A percentile compares a stretch with the other conserved stretches of the same genome.
These are phyloP conservation scores for Floccularia luteovirens DNA, from an alignment of 768 basidiomycete species.

Conservation along the genomic window DNA sequence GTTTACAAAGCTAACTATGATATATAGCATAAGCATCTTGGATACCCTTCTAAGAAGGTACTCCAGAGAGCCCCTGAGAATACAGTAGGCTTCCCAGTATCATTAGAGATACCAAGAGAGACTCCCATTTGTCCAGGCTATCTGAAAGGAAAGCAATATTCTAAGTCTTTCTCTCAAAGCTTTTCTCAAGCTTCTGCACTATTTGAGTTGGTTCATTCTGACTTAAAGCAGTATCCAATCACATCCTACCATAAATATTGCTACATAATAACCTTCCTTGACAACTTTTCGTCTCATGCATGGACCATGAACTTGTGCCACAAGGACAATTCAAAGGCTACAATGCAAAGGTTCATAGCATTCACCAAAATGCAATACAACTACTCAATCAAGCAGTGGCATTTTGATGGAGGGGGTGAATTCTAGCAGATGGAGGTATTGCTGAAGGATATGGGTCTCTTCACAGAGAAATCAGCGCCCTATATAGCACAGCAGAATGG, in stretches of 20 bases:
- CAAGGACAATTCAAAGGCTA: not conserved
- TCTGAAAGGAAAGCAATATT: not conserved
- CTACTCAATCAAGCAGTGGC: not conserved
- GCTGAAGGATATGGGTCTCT: not conserved
- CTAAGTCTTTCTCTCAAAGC: not conserved
- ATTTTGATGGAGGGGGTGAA: not conserved
- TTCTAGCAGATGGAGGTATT: not conserved
- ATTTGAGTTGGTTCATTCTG: not conserved
- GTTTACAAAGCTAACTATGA: not conserved
- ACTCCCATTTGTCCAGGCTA: not conserved
- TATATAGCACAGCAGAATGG: not conserved
- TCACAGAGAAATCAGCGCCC: not conserved
- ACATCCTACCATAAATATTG: not conserved
- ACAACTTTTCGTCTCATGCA: not conserved
- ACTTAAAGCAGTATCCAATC: not conserved
- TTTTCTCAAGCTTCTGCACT: not conserved
- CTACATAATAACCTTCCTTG: not conserved
- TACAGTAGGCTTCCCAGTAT: not conserved
- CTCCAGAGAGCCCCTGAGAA: not conserved
- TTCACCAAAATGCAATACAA: not conserved
- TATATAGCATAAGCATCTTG: not conserved
- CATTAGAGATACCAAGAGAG: not conserved
- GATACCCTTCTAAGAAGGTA: not conserved
- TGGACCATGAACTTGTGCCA: not conserved
- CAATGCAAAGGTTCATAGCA: not conserved